phyloP scores from a whole-genome alignment of 2,329 filamentous ascomycete genomes.

The Cladosporium colombiae region DNA sequence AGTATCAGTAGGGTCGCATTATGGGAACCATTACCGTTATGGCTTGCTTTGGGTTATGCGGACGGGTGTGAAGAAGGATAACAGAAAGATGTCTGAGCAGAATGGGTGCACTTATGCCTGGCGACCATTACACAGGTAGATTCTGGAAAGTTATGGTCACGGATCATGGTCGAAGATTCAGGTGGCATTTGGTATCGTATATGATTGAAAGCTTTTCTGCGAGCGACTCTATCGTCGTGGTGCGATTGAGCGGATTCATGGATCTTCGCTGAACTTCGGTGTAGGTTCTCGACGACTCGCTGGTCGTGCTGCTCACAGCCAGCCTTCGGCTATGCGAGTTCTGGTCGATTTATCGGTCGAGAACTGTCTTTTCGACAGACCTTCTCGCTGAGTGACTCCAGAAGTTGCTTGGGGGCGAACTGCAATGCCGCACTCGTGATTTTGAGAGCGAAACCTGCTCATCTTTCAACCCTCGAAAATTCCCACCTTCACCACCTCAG shows the following conservation, averaged over 20 bases:
- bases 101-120: neutral
- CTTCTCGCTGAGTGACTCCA: neutral
- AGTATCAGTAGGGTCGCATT: neutral
- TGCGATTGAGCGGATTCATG: neutral
- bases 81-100: neutral
- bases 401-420: neutral
- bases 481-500: conserved; percentile 66
- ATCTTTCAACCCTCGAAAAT: conserved; percentile 31
- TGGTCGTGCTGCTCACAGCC: neutral
- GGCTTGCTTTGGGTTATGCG: neutral
- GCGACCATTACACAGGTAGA: neutral
- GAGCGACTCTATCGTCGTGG: neutral
- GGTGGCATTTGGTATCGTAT: conserved; percentile 3
- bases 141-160: neutral
- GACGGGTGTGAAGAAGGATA: neutral
- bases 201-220: neutral
- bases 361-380: neutral
- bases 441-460: neutral
- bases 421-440: neutral
- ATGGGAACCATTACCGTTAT: neutral
- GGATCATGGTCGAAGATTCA: neutral
- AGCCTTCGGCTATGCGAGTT: neutral
- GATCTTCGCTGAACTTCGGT: neutral
- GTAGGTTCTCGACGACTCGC: neutral
- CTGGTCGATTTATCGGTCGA: neutral